Evolutionary conservation across 371 early-diverging fungal species (phyloP), one percentile per base, ranked within the genome.

Genomic region (Nematocida sp.): DNA sequence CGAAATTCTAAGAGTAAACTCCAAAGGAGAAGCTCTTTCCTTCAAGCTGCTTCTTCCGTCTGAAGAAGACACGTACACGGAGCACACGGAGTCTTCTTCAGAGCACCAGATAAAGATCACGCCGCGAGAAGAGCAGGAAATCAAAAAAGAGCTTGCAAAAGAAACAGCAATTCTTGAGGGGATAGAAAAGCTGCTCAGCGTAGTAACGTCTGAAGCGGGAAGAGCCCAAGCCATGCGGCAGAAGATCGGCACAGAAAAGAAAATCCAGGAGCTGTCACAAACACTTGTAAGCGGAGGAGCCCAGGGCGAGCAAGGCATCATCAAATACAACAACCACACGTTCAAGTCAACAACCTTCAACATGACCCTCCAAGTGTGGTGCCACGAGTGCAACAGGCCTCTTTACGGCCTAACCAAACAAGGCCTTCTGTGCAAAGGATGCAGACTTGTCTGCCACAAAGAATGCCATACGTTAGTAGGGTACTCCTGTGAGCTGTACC

Each of bases 361-460:
- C 13, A 21, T 29, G 43, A 19, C 36, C 8, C 17, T 57, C 19
- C 67, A 67, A 55, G 41, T 31, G 21, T 67, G 67, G 67, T 67
- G 67, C 67, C 48, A 55, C 31, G 58, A 29, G 38, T 67, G 67
- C 29, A 67, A 67, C 40, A 41, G 67, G 46, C 57, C 38, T 0
- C 54, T 67, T 4, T 67, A 67, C 43, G 67, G 67, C 34, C 25
- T 25, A 5, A 36, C 1, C 3, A 55, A 41, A 37, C 67, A 67
- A 21, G 67, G 67, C 7, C 80, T 74, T 52, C 51, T 70, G n/a
- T 83, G 84, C 66, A 78, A 46, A 51, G 82, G 82, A 45, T 83
- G 84, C 55, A 43, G 64, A 19, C 60, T 80, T 50, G 62, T 76
- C 45, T 80, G 80, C 0, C 84, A 83, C 52, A 79, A 67, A 31